phyloP scores from a whole-genome alignment of 192 early-diverging fungal species.

The Endogone sp. region DNA sequence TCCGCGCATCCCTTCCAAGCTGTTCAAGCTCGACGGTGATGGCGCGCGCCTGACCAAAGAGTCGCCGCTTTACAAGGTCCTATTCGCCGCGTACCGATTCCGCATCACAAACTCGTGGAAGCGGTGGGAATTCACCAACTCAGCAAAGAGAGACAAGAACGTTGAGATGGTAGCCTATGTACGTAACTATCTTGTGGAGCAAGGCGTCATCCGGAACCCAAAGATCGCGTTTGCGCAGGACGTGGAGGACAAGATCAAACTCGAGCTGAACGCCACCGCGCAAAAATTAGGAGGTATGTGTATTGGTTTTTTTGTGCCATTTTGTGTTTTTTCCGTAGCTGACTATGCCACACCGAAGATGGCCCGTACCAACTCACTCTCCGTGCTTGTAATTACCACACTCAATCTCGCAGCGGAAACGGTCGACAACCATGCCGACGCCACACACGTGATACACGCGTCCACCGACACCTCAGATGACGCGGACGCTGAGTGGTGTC shows the following conservation, averaged over 20 bases:
- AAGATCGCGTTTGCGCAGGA: slow-evolving; percentile 36
- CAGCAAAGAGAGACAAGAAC: slow-evolving; percentile 23
- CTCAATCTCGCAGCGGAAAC: slow-evolving; percentile 30
- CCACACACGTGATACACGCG: slow-evolving; percentile 49
- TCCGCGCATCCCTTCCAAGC: slow-evolving; percentile 39
- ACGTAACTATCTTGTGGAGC: slow-evolving; percentile 20
- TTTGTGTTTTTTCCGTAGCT: neutral
- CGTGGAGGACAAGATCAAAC: slow-evolving; percentile 20
- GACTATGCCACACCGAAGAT: neutral
- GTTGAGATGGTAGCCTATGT: slow-evolving; percentile 36
- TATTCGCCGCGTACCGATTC: slow-evolving; percentile 40
- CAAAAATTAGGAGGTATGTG: slow-evolving; percentile 37
- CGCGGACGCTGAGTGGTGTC: slow-evolving; percentile 53
- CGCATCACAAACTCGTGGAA: slow-evolving; percentile 32
- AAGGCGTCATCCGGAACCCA: slow-evolving; percentile 27
- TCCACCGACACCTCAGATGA: slow-evolving; percentile 32
- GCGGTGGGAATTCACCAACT: slow-evolving; percentile 37
- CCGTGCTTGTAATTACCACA: too few species aligned
- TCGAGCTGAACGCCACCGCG: slow-evolving; percentile 27
- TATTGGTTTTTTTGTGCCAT: too few species aligned
- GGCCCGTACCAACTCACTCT: too few species aligned
- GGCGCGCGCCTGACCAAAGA: slow-evolving; percentile 1
- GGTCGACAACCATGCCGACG: slow-evolving; percentile 13
- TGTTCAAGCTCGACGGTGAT: slow-evolving; percentile 34
- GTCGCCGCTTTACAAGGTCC: slow-evolving; percentile 36